phyloP scores from a whole-genome alignment of 441 rosid species.

The Omphalea diandra region DNA sequence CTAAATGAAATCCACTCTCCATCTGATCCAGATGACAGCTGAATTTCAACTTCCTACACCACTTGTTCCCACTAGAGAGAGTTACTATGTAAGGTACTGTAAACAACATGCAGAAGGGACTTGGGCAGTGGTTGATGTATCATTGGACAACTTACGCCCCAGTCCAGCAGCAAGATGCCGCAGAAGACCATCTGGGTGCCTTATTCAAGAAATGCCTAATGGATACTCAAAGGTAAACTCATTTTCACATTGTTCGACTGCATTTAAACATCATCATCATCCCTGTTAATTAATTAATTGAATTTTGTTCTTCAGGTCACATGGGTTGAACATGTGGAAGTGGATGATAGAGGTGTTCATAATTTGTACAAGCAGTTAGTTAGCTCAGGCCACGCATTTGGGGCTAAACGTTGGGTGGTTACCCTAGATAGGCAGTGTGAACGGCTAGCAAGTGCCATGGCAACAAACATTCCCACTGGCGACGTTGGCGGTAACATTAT shows the following conservation, averaged over 20 bases:
- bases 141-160: conserved; percentile 70
- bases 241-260: background rate
- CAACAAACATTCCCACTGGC: conserved; percentile 44
- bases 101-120: conserved; percentile 71
- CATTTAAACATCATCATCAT: background rate
- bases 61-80: conserved; percentile 69
- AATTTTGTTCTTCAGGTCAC: conserved; percentile 47
- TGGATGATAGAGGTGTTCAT: conserved; percentile 64
- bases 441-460: conserved; percentile 68
- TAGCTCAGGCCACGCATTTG: conserved; percentile 68
- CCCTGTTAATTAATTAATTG: background rate
- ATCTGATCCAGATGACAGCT: conserved; percentile 59
- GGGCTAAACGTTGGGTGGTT: conserved; percentile 86
- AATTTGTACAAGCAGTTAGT: conserved; percentile 57
- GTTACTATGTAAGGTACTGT: conserved; percentile 65
- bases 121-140: conserved; percentile 96
- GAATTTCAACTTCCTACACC: conserved; percentile 82
- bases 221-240: conserved; percentile 68
- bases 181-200: conserved; percentile 85
- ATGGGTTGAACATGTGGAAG: conserved; percentile 94
- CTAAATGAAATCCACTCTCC: background rate
- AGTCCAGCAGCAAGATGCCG: conserved; percentile 52
- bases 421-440: conserved; percentile 74
- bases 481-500: conserved; percentile 56
- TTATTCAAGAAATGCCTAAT: conserved; percentile 72